Evolutionary conservation across 805 yeast species (phyloP).

Genomic region (Danielia oregonensis): DNA sequence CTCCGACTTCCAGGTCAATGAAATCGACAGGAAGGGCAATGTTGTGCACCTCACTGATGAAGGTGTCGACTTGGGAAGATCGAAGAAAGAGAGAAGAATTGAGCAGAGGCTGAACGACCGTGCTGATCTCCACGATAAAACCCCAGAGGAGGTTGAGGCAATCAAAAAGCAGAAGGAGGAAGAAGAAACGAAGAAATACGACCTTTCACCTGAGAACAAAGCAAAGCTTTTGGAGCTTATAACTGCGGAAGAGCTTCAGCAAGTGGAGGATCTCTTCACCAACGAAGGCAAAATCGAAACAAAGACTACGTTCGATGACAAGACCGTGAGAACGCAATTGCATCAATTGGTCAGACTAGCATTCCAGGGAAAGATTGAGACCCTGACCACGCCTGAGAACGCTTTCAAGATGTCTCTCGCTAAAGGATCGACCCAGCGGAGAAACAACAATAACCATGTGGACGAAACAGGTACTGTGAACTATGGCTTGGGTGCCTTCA

Average conservation of each 20-base stretch:
- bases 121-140: slow-evolving; percentile 28
- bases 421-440: slow-evolving; percentile 35
- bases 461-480: slow-evolving; percentile 53
- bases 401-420: slow-evolving; percentile 60
- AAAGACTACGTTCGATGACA: slow-evolving; percentile 54
- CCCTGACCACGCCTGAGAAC: slow-evolving; percentile 68
- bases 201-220: slow-evolving; percentile 44
- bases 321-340: slow-evolving; percentile 68
- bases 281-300: slow-evolving; percentile 61
- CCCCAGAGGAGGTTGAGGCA: slow-evolving; percentile 30
- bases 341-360: slow-evolving; percentile 75
- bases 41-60: slow-evolving; percentile 75
- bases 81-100: slow-evolving; percentile 46
- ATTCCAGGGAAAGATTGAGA: slow-evolving; percentile 71
- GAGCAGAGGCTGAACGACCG: slow-evolving; percentile 41
- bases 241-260: slow-evolving; percentile 57
- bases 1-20: slow-evolving; percentile 92
- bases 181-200: slow-evolving; percentile 25
- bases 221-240: slow-evolving; percentile 48
- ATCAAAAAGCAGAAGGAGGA: slow-evolving; percentile 22
- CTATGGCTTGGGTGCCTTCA: slow-evolving; percentile 71
- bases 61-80: slow-evolving; percentile 52
- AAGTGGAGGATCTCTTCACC: slow-evolving; percentile 51
- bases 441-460: slow-evolving; percentile 36
- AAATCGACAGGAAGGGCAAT: slow-evolving; percentile 62